Evolutionary conservation across 75 land plant genomes (phyloP).

Genomic region (Sequoiadendron giganteum): DNA sequence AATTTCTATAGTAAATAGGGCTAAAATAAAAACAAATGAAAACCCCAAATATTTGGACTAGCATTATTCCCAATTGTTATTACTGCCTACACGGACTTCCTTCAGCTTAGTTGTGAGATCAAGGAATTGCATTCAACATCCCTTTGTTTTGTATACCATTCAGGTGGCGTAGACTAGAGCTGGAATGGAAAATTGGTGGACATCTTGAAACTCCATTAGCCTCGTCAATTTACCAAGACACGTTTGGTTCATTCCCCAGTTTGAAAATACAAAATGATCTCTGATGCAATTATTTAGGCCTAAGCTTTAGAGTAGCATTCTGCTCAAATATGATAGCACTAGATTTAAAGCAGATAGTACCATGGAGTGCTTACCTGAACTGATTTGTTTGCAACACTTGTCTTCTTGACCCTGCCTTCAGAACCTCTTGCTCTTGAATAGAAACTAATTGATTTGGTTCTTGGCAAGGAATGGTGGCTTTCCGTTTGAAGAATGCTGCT

Average conservation of each 20-base stretch:
- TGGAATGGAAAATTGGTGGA: neutral
- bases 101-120: neutral
- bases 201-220: neutral
- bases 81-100: neutral
- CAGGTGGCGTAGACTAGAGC: neutral
- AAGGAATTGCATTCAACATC: neutral
- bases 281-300: neutral
- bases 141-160: neutral
- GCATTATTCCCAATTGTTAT: neutral
- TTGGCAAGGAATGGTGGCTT: conserved; percentile 1
- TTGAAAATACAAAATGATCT: neutral
- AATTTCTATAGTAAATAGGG: neutral
- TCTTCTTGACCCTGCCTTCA: conserved; percentile 14
- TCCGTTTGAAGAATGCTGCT: conserved; percentile 18
- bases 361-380: conserved; percentile 24
- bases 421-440: conserved; percentile 19
- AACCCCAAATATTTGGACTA: neutral
- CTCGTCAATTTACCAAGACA: neutral
- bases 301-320: neutral
- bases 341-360: neutral
- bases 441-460: neutral
- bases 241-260: neutral
- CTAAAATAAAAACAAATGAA: neutral
- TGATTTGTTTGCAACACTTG: conserved; percentile 21
- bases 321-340: neutral